Conservation (phyloP, 2,329 filamentous ascomycete species). For the Microascus cirrosus region DNA sequence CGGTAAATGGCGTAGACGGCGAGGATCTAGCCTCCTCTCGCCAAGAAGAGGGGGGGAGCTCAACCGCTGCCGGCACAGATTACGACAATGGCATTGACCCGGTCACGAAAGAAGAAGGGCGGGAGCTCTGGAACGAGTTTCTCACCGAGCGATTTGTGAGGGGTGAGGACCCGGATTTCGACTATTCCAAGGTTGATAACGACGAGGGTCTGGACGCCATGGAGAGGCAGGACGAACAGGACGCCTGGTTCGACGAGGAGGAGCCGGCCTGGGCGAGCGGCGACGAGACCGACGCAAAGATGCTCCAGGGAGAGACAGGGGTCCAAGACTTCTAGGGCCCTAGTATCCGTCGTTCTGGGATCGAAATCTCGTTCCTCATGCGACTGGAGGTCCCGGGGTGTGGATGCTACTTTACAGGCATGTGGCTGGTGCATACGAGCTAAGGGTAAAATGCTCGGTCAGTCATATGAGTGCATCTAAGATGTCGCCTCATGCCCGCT, state of each 20-base stretch:
- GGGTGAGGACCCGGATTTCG: slow-evolving; percentile 68
- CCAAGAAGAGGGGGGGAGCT: not conserved
- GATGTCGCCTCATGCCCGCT: not conserved
- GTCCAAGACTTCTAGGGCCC: slow-evolving; percentile 54
- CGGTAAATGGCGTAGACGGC: not conserved
- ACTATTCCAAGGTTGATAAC: slow-evolving; percentile 60
- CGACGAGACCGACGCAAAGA: not conserved
- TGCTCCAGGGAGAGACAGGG: slow-evolving; percentile 50
- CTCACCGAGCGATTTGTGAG: slow-evolving; percentile 64
- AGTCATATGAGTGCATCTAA: not conserved
- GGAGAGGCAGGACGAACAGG: slow-evolving; percentile 51
- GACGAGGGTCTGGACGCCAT: slow-evolving; percentile 60
- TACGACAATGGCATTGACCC: not conserved
- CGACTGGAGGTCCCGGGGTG: not conserved
- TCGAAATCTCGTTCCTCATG: not conserved
- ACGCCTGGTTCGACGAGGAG: slow-evolving; percentile 72
- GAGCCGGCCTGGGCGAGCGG: slow-evolving; percentile 52
- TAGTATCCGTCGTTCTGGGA: not conserved
- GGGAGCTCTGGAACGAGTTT: slow-evolving; percentile 57
- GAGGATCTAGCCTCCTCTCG: not conserved
- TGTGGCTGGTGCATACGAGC: not conserved
- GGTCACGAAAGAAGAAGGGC: slow-evolving; percentile 51
- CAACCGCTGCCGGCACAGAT: not conserved
- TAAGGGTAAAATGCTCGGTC: not conserved
- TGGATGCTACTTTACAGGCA: not conserved